phyloP scores from a whole-genome alignment of 164 flowering plant genomes.

The Magnolia sinica region DNA sequence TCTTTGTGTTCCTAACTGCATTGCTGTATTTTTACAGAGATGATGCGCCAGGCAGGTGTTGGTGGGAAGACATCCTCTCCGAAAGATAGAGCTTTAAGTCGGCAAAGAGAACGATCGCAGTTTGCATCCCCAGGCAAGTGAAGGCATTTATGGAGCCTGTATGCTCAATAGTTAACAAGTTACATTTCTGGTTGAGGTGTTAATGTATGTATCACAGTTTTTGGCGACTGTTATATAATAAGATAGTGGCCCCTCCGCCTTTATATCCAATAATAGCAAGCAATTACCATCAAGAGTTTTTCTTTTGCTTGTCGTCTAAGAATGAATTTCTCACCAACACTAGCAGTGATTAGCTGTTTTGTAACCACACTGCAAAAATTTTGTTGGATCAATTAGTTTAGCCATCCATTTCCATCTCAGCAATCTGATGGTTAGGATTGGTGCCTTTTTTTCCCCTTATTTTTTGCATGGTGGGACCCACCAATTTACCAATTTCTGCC shows the following conservation, averaged over 20 bases:
- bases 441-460: too few species aligned
- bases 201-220: slow-evolving; percentile 2
- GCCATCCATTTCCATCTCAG: too few species aligned
- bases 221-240: background rate
- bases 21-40: background rate
- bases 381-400: too few species aligned
- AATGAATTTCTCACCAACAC: background rate
- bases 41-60: slow-evolving; percentile 49
- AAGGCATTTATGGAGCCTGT: slow-evolving; percentile 8
- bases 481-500: too few species aligned
- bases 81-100: slow-evolving; percentile 31
- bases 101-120: slow-evolving; percentile 32
- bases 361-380: too few species aligned
- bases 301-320: background rate
- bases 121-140: slow-evolving; percentile 51
- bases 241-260: background rate
- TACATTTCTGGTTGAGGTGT: background rate
- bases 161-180: background rate
- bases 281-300: background rate
- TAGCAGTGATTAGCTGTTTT: too few species aligned
- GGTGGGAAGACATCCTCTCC: slow-evolving; percentile 50
- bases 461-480: too few species aligned
- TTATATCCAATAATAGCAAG: background rate
- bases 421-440: too few species aligned
- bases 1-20: background rate